phyloP scores from a whole-genome alignment of 495 filamentous ascomycete genomes.

The Delitschia confertaspora region DNA sequence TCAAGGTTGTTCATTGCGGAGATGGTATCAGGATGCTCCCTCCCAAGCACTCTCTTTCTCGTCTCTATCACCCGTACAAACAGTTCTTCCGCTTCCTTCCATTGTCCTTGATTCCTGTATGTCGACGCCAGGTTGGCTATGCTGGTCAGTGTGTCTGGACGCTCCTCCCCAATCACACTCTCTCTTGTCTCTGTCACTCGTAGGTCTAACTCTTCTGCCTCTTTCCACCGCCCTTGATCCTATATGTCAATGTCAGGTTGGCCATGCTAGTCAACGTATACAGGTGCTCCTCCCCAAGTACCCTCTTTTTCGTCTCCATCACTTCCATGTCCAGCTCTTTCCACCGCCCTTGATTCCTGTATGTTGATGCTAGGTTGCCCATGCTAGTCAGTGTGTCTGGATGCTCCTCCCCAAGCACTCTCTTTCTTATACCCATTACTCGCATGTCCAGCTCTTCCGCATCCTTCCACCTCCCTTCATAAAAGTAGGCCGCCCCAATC shows the following conservation, averaged over 20 bases:
- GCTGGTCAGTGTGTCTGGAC: conserved; percentile 3
- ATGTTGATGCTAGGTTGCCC: conserved; percentile 1
- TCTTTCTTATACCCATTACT: neutral
- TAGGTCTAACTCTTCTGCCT: conserved; percentile 1
- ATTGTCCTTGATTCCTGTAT: conserved; percentile 2
- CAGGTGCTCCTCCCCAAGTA: conserved; percentile 9
- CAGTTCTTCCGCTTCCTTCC: conserved; percentile 4
- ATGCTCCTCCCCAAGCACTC: too few species aligned
- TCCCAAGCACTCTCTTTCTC: too few species aligned
- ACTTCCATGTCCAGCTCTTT: conserved; percentile 4
- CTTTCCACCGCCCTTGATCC: neutral
- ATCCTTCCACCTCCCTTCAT: conserved; percentile 2
- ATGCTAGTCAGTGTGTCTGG: conserved; percentile 10
- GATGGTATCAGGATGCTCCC: too few species aligned
- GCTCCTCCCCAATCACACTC: neutral
- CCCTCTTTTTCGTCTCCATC: conserved; percentile 2
- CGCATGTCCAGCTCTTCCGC: conserved; percentile 3
- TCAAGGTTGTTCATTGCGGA: too few species aligned
- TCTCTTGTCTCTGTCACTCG: neutral
- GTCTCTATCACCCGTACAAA: too few species aligned
- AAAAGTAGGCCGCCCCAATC: neutral
- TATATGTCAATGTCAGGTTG: conserved; percentile 7
- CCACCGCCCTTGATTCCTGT: conserved; percentile 6
- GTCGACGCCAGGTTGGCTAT: conserved; percentile 3
- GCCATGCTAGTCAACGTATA: conserved; percentile 7